Base-by-base conservation (phyloP, 176 grass and related monocot species). In the Secale cereale region DNA sequence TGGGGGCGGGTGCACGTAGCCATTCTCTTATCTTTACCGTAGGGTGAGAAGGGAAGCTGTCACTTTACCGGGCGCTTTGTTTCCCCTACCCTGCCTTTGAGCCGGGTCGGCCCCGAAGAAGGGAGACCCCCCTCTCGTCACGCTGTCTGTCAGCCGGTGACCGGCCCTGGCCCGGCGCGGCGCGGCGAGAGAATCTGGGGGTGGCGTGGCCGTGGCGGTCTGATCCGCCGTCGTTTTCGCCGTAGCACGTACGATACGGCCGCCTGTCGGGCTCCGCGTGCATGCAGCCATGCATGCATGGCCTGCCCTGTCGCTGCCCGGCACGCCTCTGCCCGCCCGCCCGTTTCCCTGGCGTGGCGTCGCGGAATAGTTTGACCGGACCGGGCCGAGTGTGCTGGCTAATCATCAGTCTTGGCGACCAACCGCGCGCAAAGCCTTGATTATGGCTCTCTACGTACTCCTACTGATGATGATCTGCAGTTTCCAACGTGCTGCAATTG, bases 181-280 rank as follows among this genome's bases (percentile, higher is more conserved):
- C 65, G 30, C 19, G 70, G 40, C 40, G 25, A 48, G 70, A 66
- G 88, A 85, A 85, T 85, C 82, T 80, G 71, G 57, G 43, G 23
- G 45, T 26, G 22, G 0, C 11, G 32, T 35, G 26, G 41, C 33
- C 30, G 70, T 15, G 69, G 36, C 23, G 54, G 20, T 57, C 54
- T 22, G 54, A 52, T 52, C 78, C 83, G 72, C 71, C 46, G 59
- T 80, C 80, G 89, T 80, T 63, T 84, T 82, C 88, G 71, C 71
- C 59, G 66, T 74, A 1, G 40, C 15, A 50, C 48, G 54, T 57
- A 57, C 19, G 19, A 59, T 37, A 79, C 60, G 80, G 52, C 65
- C 37, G n/a, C 27, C 74, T 46, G 84, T 74, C 50, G 80, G 79
- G 40, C 52, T 74, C 20, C 68, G 43, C 13, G 43, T 46, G 15